phyloP scores from a whole-genome alignment of 2,329 filamentous ascomycete species.

The Monosporascus sp. region DNA sequence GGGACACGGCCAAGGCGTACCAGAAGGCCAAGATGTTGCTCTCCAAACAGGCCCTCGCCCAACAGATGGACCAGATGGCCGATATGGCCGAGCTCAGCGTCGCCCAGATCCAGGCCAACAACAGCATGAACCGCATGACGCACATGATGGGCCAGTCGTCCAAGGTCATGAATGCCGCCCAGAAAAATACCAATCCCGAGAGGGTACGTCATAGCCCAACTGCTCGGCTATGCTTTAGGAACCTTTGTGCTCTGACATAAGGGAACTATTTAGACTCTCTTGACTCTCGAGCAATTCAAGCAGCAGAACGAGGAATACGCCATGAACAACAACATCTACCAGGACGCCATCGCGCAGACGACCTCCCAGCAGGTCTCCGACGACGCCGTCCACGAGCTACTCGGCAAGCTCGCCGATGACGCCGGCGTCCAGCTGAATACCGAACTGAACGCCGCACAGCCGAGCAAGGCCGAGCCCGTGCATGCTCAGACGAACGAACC shows the following conservation, averaged over 20 bases:
- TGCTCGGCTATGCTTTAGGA: neutral
- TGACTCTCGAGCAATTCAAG: slow-evolving; percentile 57
- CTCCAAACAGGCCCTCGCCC: slow-evolving; percentile 55
- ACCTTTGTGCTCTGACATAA: slow-evolving; percentile 2
- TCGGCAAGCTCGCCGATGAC: slow-evolving; percentile 82
- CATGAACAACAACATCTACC: slow-evolving; percentile 70
- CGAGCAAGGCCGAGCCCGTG: slow-evolving; percentile 52
- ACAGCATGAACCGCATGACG: slow-evolving; percentile 61
- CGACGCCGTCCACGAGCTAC: slow-evolving; percentile 80
- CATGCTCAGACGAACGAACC: slow-evolving; percentile 52
- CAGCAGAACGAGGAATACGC: slow-evolving; percentile 60
- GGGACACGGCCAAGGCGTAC: slow-evolving; percentile 58
- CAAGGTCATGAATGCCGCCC: slow-evolving; percentile 52
- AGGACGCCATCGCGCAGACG: slow-evolving; percentile 75
- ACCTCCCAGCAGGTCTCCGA: slow-evolving; percentile 69
- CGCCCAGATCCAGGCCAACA: slow-evolving; percentile 60
- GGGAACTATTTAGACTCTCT: slow-evolving; percentile 39
- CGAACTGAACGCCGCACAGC: slow-evolving; percentile 59
- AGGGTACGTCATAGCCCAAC: slow-evolving; percentile 31
- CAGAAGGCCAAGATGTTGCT: slow-evolving; percentile 60
- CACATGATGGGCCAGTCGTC: slow-evolving; percentile 58
- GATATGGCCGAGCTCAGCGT: slow-evolving; percentile 58
- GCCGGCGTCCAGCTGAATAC: slow-evolving; percentile 76
- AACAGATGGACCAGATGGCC: slow-evolving; percentile 60
- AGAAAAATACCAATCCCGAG: slow-evolving; percentile 55